These are phyloP conservation scores for Pyricularia sp. DNA, from an alignment of 2,329 filamentous ascomycete species.

Conservation along the genomic window DNA sequence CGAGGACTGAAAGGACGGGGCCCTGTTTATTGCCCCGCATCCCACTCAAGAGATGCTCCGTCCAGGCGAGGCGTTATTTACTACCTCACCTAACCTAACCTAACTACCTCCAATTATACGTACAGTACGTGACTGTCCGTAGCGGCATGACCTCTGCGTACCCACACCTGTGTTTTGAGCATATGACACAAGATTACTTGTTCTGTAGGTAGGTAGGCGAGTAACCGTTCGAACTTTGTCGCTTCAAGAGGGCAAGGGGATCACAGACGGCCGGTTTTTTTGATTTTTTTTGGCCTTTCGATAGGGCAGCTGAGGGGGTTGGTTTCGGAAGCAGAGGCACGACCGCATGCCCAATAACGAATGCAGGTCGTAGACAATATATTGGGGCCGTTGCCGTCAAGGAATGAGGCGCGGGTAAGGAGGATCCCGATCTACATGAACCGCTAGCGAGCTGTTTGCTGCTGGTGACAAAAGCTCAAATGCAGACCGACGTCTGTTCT, in stretches of 20 bases:
- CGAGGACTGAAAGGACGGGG: not conserved
- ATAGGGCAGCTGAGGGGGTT: not conserved
- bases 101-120: no score
- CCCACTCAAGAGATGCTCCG: not conserved
- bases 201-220: no score
- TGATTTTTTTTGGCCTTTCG: not conserved
- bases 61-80: not conserved
- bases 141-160: not conserved
- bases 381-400: not conserved
- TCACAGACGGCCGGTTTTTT: not conserved
- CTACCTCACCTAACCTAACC: no score
- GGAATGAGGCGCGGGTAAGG: not conserved
- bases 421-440: not conserved
- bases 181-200: not conserved
- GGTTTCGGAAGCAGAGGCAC: not conserved
- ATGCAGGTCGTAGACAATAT: no score
- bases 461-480: not conserved
- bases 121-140: not conserved
- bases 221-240: not conserved
- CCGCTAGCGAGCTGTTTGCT: not conserved
- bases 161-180: not conserved
- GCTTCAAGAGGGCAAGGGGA: not conserved
- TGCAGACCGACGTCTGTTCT: not conserved
- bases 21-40: not conserved
- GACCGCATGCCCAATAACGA: not conserved